Evolutionary conservation across 2,329 filamentous ascomycete genomes (phyloP), one percentile per base, ranked within the genome.

Genomic region (Phialophora expanda): DNA sequence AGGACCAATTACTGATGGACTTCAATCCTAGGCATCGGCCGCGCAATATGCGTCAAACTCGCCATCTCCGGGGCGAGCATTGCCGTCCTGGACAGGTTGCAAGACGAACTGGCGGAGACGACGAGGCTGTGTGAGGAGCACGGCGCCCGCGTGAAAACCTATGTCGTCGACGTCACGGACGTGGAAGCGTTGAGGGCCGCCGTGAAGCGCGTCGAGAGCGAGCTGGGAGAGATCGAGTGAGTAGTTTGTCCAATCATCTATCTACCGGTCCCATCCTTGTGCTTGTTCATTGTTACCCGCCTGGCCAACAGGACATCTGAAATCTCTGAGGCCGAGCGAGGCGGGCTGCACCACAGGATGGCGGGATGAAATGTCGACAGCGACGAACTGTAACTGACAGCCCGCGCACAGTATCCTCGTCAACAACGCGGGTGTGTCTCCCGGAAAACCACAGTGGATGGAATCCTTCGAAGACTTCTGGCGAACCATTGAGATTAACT

Each of bases 361-460:
- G 32, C 9, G 32, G 32, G 9, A 34, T 12, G 32, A 4, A 34
- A 12, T 8, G 32, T 34, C 32, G 32, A 12, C 32, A 9, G 1
- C 32, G 9, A 11, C 32, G 32, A 34, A 34, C 1, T 32, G 8
- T 34, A 20, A 26, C 17, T 38, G 61, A 62, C 69, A 55, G 65
- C 30, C 5, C 14, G 14, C 17, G 28, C 38, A 41, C 57, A 67
- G 67, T 53, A 74, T 73, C 24, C 67, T 75, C 5, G 70, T 74
- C 50, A 75, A 74, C 68, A 74, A 74, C 50, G 73, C 74, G 14
- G 74, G 74, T 17, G 73, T 68, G 3, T 72, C 72, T 20, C 66
- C 56, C 12, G 64, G 68, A 17, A 69, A 61, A 24, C 72, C 73
- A n/a, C 65, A 74, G 17, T 71, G 58, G 62, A 56, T 60, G 57